phyloP scores from a whole-genome alignment of 257 asterid species.

The Primulina eburnea region DNA sequence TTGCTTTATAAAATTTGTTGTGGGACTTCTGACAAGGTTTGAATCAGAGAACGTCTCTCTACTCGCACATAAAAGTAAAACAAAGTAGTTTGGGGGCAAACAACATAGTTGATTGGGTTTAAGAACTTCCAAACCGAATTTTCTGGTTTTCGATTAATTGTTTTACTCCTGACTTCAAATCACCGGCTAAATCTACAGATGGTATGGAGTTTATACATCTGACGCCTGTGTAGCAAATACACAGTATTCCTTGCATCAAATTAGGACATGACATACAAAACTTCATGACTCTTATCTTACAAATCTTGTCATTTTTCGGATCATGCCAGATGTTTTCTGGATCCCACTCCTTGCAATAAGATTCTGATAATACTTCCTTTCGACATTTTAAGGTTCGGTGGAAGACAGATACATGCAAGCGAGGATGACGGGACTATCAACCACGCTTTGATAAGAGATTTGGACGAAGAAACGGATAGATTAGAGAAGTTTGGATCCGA shows the following conservation, averaged over 20 bases:
- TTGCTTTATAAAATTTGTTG: background rate
- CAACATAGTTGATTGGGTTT: background rate
- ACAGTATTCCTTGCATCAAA: too few species aligned
- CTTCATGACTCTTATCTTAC: too few species aligned
- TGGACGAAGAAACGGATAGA: conserved; percentile 82
- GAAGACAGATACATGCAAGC: conserved; percentile 71
- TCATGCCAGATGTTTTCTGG: background rate
- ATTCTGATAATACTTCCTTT: background rate
- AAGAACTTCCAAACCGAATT: background rate
- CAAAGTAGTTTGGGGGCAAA: too few species aligned
- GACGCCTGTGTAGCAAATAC: background rate
- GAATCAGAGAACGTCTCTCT: background rate
- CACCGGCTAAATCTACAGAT: background rate
- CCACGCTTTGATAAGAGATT: conserved; percentile 74
- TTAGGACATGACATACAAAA: too few species aligned
- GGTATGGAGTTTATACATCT: too few species aligned
- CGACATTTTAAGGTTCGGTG: conserved; percentile 62
- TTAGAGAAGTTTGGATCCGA: conserved; percentile 88
- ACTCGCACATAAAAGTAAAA: background rate
- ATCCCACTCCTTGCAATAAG: background rate
- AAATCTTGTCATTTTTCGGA: too few species aligned
- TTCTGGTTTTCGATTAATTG: background rate
- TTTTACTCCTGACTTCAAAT: background rate
- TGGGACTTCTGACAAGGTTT: background rate
- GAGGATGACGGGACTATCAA: conserved; percentile 79